These are phyloP conservation scores for Aspergillus costaricaensis DNA, from an alignment of 2,329 filamentous ascomycete species.

Conservation along the genomic window DNA sequence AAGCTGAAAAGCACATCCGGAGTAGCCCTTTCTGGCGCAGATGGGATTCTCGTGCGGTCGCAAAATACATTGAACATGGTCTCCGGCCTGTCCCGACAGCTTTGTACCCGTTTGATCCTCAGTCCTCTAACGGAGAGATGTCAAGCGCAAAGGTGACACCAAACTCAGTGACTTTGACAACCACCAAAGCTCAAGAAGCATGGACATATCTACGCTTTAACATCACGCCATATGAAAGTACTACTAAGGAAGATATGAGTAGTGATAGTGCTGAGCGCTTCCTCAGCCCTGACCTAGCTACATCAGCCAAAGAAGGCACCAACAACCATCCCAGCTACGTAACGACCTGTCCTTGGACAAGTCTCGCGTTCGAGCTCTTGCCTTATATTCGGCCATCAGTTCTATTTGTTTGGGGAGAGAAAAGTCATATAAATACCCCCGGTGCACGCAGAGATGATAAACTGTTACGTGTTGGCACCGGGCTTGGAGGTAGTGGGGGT, in stretches of 20 bases:
- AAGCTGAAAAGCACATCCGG: conserved; percentile 62
- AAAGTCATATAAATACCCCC: conserved; percentile 19
- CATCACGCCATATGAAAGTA: neutral
- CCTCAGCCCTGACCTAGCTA: conserved; percentile 26
- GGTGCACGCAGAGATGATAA: conserved; percentile 27
- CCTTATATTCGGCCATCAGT: conserved; percentile 35
- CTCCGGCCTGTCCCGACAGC: conserved; percentile 64
- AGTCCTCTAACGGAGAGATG: conserved; percentile 34
- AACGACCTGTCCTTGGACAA: conserved; percentile 25
- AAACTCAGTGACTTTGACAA: conserved; percentile 59
- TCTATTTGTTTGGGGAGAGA: conserved; percentile 34
- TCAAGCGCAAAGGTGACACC: too few species aligned
- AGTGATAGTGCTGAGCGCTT: conserved; percentile 32
- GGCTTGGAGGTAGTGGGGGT: conserved; percentile 43
- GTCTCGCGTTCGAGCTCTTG: conserved; percentile 29
- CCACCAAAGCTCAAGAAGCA: conserved; percentile 79
- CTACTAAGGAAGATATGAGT: neutral
- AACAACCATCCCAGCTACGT: conserved; percentile 34
- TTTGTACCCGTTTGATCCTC: neutral
- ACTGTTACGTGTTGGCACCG: conserved; percentile 31
- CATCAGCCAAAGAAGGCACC: conserved; percentile 4
- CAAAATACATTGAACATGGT: conserved; percentile 67
- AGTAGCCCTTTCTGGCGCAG: conserved; percentile 67
- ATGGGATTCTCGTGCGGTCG: conserved; percentile 74
- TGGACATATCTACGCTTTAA: conserved; percentile 26